Base-by-base conservation (phyloP, 495 filamentous ascomycete species). In the Sordaria brevicollis region DNA sequence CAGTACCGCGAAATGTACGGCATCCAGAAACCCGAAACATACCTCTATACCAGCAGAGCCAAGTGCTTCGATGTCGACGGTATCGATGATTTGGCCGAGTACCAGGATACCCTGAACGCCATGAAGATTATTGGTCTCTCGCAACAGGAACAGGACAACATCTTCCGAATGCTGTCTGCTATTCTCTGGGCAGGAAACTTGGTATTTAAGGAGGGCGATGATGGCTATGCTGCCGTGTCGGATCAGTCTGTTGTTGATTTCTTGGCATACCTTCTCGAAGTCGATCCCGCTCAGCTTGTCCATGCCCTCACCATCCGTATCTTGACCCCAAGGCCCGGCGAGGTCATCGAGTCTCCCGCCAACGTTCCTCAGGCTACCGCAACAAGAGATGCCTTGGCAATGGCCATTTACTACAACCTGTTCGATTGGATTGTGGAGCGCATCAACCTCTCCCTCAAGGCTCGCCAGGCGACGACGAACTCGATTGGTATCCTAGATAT, bases 401-500 rank as follows among this genome's bases (percentile, higher is more conserved):
- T 95, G 84, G 95, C 89, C 33, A 93, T 99, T 69, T 99, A 99
- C 77, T 90, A 93, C 85, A 98, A 97, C 77, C 85, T 99, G 54
- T 99, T 99, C 75, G 95, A 99, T 78, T 99, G 95, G 95, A 98
- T 99, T 72, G 93, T 98, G 35, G 88, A 90, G 71, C 90, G 96
- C 71, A 91, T 98, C 71, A 99, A 99, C 75, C 84, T 88, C 66
- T 97, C 95, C 10, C 81, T 99, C 74, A 88, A 90, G 80, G 93
- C 95, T 36, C 87, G 92, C 34, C 90, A 90, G 11, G 79, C 89
- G 0, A 81, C 92, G 9, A 82, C 89, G 13, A 93, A 97, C 77
- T 91, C 92, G 3, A 95, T 99, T 74, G 95, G 95, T 79, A 98
- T 99, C 79, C 87, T 99, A 66, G 96, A 99, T 86, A 99, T 99